phyloP scores from a whole-genome alignment of 2,329 filamentous ascomycete species.

The Graphilbum sp. region DNA sequence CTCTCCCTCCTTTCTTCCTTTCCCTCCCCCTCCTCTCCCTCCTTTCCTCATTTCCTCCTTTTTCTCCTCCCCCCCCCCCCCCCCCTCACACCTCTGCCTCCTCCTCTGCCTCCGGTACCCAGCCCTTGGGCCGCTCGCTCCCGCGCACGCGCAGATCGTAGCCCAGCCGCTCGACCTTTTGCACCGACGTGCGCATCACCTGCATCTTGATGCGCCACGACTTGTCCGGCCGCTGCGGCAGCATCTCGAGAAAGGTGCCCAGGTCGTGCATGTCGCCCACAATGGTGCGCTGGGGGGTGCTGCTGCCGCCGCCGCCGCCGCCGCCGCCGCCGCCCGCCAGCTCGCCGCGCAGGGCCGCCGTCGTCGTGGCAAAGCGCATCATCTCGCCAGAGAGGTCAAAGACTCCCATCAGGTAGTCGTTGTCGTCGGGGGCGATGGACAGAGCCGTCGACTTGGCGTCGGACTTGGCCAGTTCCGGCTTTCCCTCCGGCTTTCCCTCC shows the following conservation, averaged over 20 bases:
- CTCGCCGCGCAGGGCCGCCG: conserved; percentile 57
- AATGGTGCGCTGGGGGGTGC: conserved; percentile 34
- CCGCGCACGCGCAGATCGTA: conserved; percentile 82
- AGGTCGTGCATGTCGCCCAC: conserved; percentile 68
- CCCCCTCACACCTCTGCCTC: background rate
- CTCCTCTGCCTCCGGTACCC: conserved; percentile 58
- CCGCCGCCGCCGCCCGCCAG: conserved; percentile 20
- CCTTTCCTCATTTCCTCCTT: too few relatives aligned
- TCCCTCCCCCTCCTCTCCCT: too few relatives aligned
- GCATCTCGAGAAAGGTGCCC: conserved; percentile 57
- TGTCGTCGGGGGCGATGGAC: conserved; percentile 47
- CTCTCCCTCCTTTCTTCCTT: too few relatives aligned
- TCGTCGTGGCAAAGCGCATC: conserved; percentile 90
- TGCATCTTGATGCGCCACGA: conserved; percentile 63
- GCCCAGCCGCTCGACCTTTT: conserved; percentile 81
- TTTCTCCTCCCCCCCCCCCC: background rate
- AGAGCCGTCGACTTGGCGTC: conserved; percentile 10
- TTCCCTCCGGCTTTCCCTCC: too few relatives aligned
- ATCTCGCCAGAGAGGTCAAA: conserved; percentile 92
- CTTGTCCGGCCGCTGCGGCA: conserved; percentile 42
- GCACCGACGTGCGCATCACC: conserved; percentile 74
- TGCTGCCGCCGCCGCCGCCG: background rate
- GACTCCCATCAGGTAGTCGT: conserved; percentile 80
- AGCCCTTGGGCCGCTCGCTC: conserved; percentile 76
- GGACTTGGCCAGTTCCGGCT: conserved; percentile 15